Evolutionary conservation across 345 rosid genomes (phyloP).

Genomic region (Euclidium syriacum): DNA sequence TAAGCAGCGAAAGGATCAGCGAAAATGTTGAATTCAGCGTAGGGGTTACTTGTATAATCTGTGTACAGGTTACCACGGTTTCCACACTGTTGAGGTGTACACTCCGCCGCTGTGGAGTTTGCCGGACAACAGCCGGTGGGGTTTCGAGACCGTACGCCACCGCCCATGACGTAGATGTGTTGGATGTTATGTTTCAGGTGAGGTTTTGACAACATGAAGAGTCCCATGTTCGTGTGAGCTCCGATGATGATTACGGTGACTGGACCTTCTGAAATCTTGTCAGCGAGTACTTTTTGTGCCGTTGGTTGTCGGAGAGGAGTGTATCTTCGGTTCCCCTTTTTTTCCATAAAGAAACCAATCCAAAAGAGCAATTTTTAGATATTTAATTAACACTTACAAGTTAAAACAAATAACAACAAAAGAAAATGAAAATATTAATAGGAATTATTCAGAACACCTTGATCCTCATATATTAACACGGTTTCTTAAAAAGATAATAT

Average conservation of each 20-base stretch:
- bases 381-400: too few relatives aligned
- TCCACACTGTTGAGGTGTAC: constrained; percentile 59
- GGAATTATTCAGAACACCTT: too few relatives aligned
- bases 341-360: neutral
- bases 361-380: too few relatives aligned
- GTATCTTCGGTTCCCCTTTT: constrained; percentile 78
- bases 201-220: constrained; percentile 77
- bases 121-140: constrained; percentile 66
- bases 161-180: constrained; percentile 84
- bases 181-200: constrained; percentile 64
- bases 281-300: constrained; percentile 71
- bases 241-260: constrained; percentile 51
- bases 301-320: constrained; percentile 70
- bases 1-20: constrained; percentile 88
- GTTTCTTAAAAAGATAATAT: too few relatives aligned
- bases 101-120: constrained; percentile 38
- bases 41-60: constrained; percentile 67
- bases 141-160: constrained; percentile 63
- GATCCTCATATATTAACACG: too few relatives aligned
- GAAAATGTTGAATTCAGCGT: constrained; percentile 82
- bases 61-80: constrained; percentile 69
- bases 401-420: too few relatives aligned
- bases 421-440: too few relatives aligned
- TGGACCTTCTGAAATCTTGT: constrained; percentile 68
- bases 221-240: constrained; percentile 68